A percentile compares a stretch with the other conserved stretches of the same genome.
These are phyloP conservation scores for Cladosporium austrohemisphaericum DNA, from an alignment of 2,329 filamentous ascomycete species.

Conservation along the genomic window DNA sequence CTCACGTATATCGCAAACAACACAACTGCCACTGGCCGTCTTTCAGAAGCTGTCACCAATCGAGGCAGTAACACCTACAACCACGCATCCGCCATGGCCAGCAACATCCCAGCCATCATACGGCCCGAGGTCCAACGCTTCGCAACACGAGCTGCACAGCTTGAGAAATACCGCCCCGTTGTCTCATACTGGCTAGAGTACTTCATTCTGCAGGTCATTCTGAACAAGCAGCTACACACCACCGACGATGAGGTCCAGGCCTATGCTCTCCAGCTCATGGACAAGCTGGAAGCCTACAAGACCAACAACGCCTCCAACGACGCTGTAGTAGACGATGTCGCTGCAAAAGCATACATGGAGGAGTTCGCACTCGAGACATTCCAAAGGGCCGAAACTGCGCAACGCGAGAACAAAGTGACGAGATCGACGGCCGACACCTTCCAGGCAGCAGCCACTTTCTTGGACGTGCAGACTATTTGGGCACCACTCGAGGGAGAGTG, in stretches of 20 bases:
- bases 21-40: too few species aligned
- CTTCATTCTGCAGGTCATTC: conserved; percentile 88
- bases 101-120: conserved; percentile 69
- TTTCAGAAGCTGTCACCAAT: too few species aligned
- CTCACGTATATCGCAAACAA: too few species aligned
- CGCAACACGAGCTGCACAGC: conserved; percentile 75
- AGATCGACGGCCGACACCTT: conserved; percentile 94
- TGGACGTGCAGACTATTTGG: conserved; percentile 86
- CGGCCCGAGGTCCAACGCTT: conserved; percentile 80
- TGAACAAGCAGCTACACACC: conserved; percentile 74
- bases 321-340: conserved; percentile 77
- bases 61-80: neutral
- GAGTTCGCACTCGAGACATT: conserved; percentile 91
- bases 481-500: conserved; percentile 69
- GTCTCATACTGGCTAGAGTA: conserved; percentile 92
- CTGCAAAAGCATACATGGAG: conserved; percentile 87
- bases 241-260: conserved; percentile 70
- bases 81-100: conserved; percentile 59
- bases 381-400: conserved; percentile 73
- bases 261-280: conserved; percentile 83
- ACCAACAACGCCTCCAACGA: conserved; percentile 70
- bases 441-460: conserved; percentile 85
- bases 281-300: conserved; percentile 83
- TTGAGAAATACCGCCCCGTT: conserved; percentile 79
- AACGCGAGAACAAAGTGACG: conserved; percentile 61